Base-by-base conservation (phyloP, 305 asterid species). In the Andrographis paniculata region DNA sequence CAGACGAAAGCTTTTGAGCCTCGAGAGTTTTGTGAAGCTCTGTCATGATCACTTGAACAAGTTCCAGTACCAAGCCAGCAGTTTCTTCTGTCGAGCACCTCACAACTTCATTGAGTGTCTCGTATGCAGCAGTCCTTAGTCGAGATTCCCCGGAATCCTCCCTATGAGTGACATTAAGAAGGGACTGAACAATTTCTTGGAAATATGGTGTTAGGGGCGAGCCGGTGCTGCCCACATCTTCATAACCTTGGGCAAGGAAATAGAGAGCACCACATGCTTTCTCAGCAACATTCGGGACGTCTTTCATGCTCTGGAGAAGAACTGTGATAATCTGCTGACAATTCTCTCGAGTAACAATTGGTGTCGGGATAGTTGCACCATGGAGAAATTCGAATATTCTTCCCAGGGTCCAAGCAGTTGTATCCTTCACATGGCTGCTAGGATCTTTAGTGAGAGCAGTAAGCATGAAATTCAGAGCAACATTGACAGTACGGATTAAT, bases 341-440 rank as follows among this genome's bases (percentile, higher is more conserved):
- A 60, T 78, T 87, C 42, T 78, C 73, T 0, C 81, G 79, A 24
- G 93, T 84, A 46, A 87, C 78, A 54, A 84, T 68, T 11, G 93
- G 84, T 14, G 76, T 69, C 63, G 64, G 94, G 58, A 77, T 43
- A 4, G 80, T 61, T 33, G 96, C 73, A 48, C 84, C 83, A 45
- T 83, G 96, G 67, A 87, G 87, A 59, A 87, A 84, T 64, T 87
- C 96, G 42, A 87, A 87, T 57, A 87, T 80, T 58, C 96, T 79
- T 36, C 96, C 93, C 57, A 87, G 60, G 51, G 96, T 87, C 96
- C 96, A 91, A 11, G 99, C 99, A 41, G 99, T 86, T 1, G 99
- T 91, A 71, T 86, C 99, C 67, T 91, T 91, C 60, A 87, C 96
- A 27, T 87, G 96, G 61, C 86, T 84, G 48, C 71, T 84, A 1